Evolutionary conservation across 345 rosid species (phyloP), one percentile per base, ranked within the genome.

Genomic region (Moricandia moricandioides): DNA sequence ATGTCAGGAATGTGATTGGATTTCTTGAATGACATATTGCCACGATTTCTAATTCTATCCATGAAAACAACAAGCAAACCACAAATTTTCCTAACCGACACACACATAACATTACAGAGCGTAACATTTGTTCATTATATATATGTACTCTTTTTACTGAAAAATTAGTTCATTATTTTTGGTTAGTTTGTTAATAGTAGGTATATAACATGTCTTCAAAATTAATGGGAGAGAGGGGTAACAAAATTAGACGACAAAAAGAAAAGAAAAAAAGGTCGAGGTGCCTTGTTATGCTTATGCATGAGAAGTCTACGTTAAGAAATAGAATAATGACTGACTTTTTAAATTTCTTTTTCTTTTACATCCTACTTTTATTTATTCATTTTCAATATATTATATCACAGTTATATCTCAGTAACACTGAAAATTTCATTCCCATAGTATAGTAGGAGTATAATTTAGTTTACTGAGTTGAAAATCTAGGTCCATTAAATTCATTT

Each of bases 241-340:
- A 67, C 45, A 40, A 67, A 57, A 40, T 18, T 7, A 43, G 66
- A 45, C 6, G 47, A 47, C 62, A 59, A 43, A 40, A 33, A 33
- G 24, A 37, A 16, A 21, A 17, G 26, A 74, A 11, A 24, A 31
- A n/a, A 57, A 49, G 62, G 43, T 49, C n/a, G 56, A 75, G 69
- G n/a, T 75, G 61, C 69, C 79, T 75, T 70, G 80, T 56, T 63
- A 31, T 70, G 78, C 82, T 56, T 63, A 31, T 70, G 78, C 82
- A 76, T 81, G 80, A 79, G 57, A 81, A 84, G 86, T 76, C 81
- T 84, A 79, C 79, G 73, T 79, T 68, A 81, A 84, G 81, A 81
- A 76, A 79, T 79, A 67, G 64, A 81, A 65, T 81, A 75, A 62
- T 82, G 71, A 75, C 74, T 70, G 52, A 61, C 71, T 77, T 77